phyloP scores from a whole-genome alignment of 2,329 filamentous ascomycete species.

The Tolypocladium capitatum region DNA sequence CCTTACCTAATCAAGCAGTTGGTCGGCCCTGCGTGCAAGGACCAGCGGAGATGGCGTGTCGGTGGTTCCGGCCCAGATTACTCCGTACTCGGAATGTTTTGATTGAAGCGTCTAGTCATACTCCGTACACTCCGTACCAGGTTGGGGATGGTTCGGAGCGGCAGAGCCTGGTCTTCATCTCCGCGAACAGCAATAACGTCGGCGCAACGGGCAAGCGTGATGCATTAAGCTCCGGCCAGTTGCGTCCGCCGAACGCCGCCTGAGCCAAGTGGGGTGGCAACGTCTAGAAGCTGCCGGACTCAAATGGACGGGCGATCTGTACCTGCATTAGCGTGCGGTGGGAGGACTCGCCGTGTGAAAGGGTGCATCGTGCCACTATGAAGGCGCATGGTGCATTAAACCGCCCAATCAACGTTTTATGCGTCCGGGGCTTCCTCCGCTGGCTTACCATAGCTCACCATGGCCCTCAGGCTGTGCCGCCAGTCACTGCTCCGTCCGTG shows the following conservation, averaged over 20 bases:
- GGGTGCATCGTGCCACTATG: not conserved
- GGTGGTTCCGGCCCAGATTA: not conserved
- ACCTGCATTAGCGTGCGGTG: slow-evolving; percentile 9
- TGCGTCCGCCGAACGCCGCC: not conserved
- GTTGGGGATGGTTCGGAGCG: not conserved
- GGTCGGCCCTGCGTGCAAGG: not conserved
- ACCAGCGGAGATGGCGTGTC: not conserved
- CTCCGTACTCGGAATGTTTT: too few species aligned
- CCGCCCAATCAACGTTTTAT: too few species aligned
- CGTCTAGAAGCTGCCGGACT: too few species aligned
- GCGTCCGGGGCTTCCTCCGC: not conserved
- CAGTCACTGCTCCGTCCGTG: too few species aligned
- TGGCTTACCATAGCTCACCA: too few species aligned
- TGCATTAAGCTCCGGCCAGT: too few species aligned
- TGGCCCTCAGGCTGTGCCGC: too few species aligned
- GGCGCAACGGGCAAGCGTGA: not conserved
- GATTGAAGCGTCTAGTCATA: too few species aligned
- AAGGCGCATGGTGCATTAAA: not conserved
- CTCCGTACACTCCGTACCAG: too few species aligned
- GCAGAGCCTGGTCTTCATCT: not conserved
- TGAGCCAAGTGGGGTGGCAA: not conserved
- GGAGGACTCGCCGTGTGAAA: too few species aligned
- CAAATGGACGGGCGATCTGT: too few species aligned
- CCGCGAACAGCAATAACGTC: not conserved
- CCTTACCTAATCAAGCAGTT: slow-evolving; percentile 1